Base-by-base conservation (phyloP, 2,329 filamentous ascomycete species). In the Sarocladiaceae sp. region DNA sequence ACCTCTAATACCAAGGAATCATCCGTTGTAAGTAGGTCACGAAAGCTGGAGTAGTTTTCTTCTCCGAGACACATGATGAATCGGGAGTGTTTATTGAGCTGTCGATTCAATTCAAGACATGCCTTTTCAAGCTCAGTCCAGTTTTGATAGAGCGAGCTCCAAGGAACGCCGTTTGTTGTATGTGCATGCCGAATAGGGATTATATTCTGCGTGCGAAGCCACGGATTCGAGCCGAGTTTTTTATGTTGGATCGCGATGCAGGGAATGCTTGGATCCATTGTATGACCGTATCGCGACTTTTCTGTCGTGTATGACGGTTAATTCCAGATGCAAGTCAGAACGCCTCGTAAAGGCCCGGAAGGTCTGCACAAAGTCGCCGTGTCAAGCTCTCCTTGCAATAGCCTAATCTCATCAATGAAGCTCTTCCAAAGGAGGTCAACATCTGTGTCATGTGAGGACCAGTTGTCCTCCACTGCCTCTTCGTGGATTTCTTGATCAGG, bases 251-350 rank as follows among this genome's bases (percentile, higher is more conserved):
- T 19, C 18, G 33, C 33, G 13, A 35, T 19, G 33, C 33, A 35
- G 33, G 33, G 33, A 21, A 6, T 18, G 33, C 15, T 35, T 35
- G 33, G 33, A 21, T 35, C 33, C 33, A 35, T 35, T 35, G n/a
- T 35, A 21, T 35, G 33, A 19, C 33, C 33, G 18, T 35, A 35
- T 35, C 18, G 18, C 7, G 33, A 19, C 21, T 18, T 35, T 35
- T 21, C 5, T 35, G 33, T 35, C 7, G 13, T 35, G 33, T 19
- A 35, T 5, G 15, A 19, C 33, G 33, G 33, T 9, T 35, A 35
- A 35, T 35, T 35, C 33, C 33, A 35, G 15, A 35, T 35, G 18
- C 33, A 35, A 35, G 33, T 35, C 33, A 35, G 33, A 21, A 21
- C 18, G 13, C 16, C 33, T 21, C 33, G 13, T 21, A 35, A 21